Evolutionary conservation across 148 eudicot species (phyloP).

Genomic region (Cornus florida): DNA sequence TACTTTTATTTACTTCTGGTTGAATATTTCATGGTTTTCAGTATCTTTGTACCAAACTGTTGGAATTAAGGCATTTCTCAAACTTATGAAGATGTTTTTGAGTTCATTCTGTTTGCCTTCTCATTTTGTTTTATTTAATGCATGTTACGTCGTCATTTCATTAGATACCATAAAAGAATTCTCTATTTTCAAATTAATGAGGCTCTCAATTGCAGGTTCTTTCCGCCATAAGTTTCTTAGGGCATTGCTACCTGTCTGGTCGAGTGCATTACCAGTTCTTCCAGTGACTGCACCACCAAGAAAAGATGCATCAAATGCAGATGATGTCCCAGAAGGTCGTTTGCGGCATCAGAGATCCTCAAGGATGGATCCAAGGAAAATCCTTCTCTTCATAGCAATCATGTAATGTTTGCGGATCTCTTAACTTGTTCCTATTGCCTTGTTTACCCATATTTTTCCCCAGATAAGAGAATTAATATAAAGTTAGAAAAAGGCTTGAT

Average conservation of each 20-base stretch:
- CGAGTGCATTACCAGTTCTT: conserved; percentile 73
- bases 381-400: conserved; percentile 76
- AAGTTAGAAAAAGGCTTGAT: no score
- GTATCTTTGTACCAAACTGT: background rate
- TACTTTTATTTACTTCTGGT: background rate
- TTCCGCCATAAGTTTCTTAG: conserved; percentile 68
- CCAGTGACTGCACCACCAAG: conserved; percentile 80
- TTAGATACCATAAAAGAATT: background rate
- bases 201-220: conserved; percentile 43
- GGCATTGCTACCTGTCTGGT: conserved; percentile 79
- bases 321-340: conserved; percentile 61
- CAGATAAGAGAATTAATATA: background rate
- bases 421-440: background rate
- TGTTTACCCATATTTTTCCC: background rate
- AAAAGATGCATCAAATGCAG: conserved; percentile 59
- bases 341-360: conserved; percentile 57
- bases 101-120: background rate
- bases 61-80: background rate
- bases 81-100: background rate
- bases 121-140: background rate
- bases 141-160: background rate
- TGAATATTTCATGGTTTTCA: background rate
- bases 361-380: conserved; percentile 80
- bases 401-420: conserved; percentile 44
- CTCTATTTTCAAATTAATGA: background rate